Evolutionary conservation across 202 grass and related monocot species (phyloP).

Genomic region (Schoenoplectus tabernaemontani): DNA sequence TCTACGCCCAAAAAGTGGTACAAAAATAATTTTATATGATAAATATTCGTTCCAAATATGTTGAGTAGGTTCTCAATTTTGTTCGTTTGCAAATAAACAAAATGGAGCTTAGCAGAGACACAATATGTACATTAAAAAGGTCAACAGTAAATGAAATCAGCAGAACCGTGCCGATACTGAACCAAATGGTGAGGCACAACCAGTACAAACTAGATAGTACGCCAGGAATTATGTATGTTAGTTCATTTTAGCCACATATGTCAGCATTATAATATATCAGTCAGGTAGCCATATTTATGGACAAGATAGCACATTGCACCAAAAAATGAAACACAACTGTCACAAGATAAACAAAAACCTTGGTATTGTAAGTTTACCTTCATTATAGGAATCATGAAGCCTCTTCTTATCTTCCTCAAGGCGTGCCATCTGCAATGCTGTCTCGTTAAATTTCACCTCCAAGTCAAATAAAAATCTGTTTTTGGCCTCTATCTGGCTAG

Average conservation of each 20-base stretch:
- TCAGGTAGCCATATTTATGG: not conserved
- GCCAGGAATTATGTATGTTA: not conserved
- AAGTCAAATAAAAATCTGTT: slow-evolving; percentile 57
- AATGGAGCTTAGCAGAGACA: not conserved
- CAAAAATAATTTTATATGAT: slow-evolving; percentile 22
- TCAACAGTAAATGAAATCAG: not conserved
- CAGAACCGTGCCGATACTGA: not conserved
- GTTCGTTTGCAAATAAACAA: not conserved
- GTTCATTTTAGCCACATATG: not conserved
- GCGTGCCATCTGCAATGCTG: slow-evolving; percentile 37
- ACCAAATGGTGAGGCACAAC: not conserved
- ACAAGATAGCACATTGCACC: not conserved
- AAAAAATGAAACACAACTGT: not conserved
- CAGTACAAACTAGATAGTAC: not conserved
- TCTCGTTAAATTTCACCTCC: slow-evolving; percentile 66
- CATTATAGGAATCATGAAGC: slow-evolving; percentile 72
- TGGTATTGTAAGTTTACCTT: slow-evolving; percentile 38
- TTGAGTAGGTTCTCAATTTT: not conserved
- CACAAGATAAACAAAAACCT: not conserved
- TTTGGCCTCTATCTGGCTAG: slow-evolving; percentile 68
- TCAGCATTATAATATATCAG: not conserved
- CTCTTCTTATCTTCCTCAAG: slow-evolving; percentile 68
- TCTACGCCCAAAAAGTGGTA: slow-evolving; percentile 37
- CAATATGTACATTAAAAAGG: not conserved
- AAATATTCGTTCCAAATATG: not conserved